Base-by-base conservation (phyloP, 208 protist species). In the Paratrypanosoma confusum region DNA sequence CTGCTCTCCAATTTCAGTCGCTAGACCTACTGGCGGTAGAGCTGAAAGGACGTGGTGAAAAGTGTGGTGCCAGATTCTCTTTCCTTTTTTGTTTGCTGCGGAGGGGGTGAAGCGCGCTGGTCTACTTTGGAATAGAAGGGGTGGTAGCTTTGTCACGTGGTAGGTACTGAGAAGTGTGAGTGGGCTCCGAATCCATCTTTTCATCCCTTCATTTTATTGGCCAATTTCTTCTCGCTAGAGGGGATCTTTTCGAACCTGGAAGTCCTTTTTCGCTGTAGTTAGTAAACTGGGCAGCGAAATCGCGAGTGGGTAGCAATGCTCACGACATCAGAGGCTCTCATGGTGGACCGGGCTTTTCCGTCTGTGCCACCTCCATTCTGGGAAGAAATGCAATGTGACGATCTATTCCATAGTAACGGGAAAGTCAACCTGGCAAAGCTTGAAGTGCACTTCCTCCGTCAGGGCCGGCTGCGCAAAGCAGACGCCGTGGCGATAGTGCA, bases 361-460 rank as follows among this genome's bases (percentile, higher is more conserved):
- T 25, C 14, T 18, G 39, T 65, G 18, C 57, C 57, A 31, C 48
- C 39, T 16, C 50, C 64, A 5, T 35, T 54, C 22, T 65, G 58
- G 56, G 31, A 41, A 41, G 51, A 63, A 26, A 29, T 69, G 16
- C 56, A 56, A 26, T 50, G 44, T 5, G 46, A 53, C 0, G 39
- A 57, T 25, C 54, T 64, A 3, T 39, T 44, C 8, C 35, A 59
- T 40, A 29, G 37, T 16, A 57, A 39, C 27, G 57, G 46, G 1
- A 51, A 37, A 16, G 37, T 65, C 39, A 57, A 66, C 39, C 38
- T 91, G 34, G 58, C 58, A 4, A 50, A 23, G 1, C 65, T 91
- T n/a, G 47, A 78, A 38, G 34, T 76, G 17, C 72, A 78, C 33
- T 87, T 91, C 59, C 62, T 87, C 43, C 18, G 42, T 6, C 54